Percentiles rank a stretch among this genome's conserved stretches.
phyloP scores from a whole-genome alignment of 73 alveolate species.

The Stentor roeselii region DNA sequence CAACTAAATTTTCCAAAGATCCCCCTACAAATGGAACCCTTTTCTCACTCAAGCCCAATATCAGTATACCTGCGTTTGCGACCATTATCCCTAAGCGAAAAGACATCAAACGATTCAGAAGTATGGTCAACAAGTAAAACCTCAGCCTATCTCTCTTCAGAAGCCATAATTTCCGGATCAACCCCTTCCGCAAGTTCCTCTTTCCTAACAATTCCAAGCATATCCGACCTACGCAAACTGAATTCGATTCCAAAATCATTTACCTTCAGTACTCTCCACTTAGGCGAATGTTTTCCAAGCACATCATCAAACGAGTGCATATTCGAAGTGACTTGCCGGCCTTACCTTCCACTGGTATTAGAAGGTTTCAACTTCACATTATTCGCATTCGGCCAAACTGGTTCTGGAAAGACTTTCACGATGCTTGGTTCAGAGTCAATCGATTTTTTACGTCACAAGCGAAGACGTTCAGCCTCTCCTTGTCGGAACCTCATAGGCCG shows the following conservation, averaged over 20 bases:
- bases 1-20: too few relatives aligned
- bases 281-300: neutral
- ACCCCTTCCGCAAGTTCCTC: too few relatives aligned
- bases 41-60: neutral
- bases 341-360: constrained; percentile 46
- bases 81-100: neutral
- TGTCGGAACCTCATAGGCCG: constrained; percentile 69
- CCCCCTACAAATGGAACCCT: too few relatives aligned
- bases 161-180: too few relatives aligned
- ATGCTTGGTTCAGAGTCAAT: constrained; percentile 73
- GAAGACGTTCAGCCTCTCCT: neutral
- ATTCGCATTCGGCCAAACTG: constrained; percentile 92
- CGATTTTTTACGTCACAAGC: neutral
- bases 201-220: too few relatives aligned
- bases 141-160: neutral
- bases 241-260: too few relatives aligned
- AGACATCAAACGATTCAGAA: neutral
- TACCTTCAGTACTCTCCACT: neutral
- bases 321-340: neutral
- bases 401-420: constrained; percentile 93
- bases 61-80: neutral
- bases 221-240: too few relatives aligned
- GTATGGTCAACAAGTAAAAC: neutral
- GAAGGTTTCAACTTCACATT: constrained; percentile 89
- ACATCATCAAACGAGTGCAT: neutral